Percentiles rank a stretch among this genome's conserved stretches.
phyloP scores from a whole-genome alignment of 306 rosid species.

The Cucurbita ficifolia region DNA sequence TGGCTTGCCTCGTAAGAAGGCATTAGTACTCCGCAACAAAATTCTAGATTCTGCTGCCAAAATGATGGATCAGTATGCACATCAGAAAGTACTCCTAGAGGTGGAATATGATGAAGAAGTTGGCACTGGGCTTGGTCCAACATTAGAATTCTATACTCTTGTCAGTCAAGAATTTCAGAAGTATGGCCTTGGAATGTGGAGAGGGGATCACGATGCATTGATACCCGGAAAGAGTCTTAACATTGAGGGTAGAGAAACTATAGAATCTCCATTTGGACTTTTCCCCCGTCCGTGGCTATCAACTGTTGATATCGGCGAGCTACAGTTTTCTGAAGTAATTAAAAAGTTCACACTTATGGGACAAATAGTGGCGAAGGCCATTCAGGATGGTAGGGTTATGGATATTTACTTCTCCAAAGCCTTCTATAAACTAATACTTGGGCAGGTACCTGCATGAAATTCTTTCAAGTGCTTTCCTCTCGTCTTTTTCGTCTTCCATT shows the following conservation, averaged over 20 bases:
- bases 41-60: constrained; percentile 75
- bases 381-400: constrained; percentile 90
- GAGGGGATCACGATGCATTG: constrained; percentile 39
- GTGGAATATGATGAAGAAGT: constrained; percentile 92
- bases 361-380: constrained; percentile 77
- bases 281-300: constrained; percentile 85
- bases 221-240: constrained; percentile 17
- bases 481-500: constrained; percentile 6
- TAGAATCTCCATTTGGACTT: constrained; percentile 40
- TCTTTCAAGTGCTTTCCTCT: constrained; percentile 1
- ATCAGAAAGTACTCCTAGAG: constrained; percentile 65
- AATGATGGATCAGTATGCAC: constrained; percentile 75
- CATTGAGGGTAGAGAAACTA: constrained; percentile 24
- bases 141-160: constrained; percentile 90
- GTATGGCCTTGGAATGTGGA: constrained; percentile 80
- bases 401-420: constrained; percentile 84
- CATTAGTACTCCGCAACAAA: constrained; percentile 51
- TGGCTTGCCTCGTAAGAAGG: constrained; percentile 58
- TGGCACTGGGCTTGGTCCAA: constrained; percentile 98
- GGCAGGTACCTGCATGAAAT: constrained; percentile 44
- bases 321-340: constrained; percentile 40
- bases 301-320: constrained; percentile 25
- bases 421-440: constrained; percentile 77
- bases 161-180: constrained; percentile 85
- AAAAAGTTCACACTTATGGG: constrained; percentile 74